Evolutionary conservation across 768 basidiomycete genomes (phyloP), one percentile per base, ranked within the genome.

Genomic region (Lentinula edodes): DNA sequence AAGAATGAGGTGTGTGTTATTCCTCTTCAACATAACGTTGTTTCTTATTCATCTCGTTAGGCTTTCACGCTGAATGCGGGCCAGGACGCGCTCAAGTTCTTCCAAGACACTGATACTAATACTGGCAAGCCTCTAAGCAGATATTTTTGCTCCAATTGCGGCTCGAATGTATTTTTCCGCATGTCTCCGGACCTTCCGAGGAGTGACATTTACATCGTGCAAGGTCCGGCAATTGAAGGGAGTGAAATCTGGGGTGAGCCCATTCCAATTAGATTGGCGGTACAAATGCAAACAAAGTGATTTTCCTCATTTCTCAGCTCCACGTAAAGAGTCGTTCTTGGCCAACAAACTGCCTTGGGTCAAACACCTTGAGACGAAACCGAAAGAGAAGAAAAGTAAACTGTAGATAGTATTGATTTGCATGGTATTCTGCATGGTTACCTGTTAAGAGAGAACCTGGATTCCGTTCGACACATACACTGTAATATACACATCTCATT

Each of bases 61-160:
- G 66, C 72, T 61, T 65, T 75, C 35, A 63, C 46, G 2, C 38
- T 76, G 3, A 46, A 69, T 0, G 48, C 71, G 56, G 76, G 74
- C 7, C 53, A 67, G 34, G 72, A 74, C 12, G 66, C 60, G 18
- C 63, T 78, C 15, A 69, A 65, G 34, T 42, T 52, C 1, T 77
- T 66, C 61, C 56, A 62, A 0, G 76, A 78, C 58, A 62, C 51
- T 1, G 62, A 67, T 1, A 78, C 76, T 2, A 63, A 63, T 38
- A 73, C 71, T 41, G 76, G 74, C 5, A 34, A 65, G 12, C 65
- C 70, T 8, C 62, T 77, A 10, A 64, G 67, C 41, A 68, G 76
- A 36, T 67, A 65, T 36, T 78, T 78, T 64, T 78, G 76, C 52
- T 65, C 61, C 1, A 59, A 67, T 1, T 78, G 76, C 61, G 76